Evolutionary conservation across 768 basidiomycete genomes (phyloP).

Genomic region (Lactifluus echinatus): DNA sequence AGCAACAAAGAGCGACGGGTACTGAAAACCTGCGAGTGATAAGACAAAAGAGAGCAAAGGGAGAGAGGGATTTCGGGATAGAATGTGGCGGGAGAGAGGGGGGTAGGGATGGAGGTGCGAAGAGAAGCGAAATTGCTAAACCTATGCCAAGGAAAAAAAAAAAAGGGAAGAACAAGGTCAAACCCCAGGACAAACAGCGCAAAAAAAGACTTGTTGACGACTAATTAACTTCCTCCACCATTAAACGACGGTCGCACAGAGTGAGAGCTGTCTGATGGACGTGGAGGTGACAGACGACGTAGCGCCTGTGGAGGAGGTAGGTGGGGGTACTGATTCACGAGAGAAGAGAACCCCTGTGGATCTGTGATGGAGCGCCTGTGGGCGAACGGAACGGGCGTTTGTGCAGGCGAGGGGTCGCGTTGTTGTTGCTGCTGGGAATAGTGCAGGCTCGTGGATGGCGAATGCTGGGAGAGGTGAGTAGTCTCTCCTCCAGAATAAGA

Average conservation of each 20-base stretch:
- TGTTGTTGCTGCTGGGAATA: conserved; percentile 27
- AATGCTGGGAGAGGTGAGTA: conserved; percentile 15
- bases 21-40: conserved; percentile 2
- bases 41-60: conserved; percentile 4
- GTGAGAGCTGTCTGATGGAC: conserved; percentile 12
- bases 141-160: background rate
- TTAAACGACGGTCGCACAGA: conserved; percentile 17
- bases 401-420: conserved; percentile 23
- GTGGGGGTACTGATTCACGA: conserved; percentile 40
- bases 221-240: conserved; percentile 9
- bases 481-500: conserved; percentile 32
- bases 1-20: conserved; percentile 12
- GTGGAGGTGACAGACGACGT: conserved; percentile 21
- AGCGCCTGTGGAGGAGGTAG: conserved; percentile 39
- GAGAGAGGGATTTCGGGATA: background rate
- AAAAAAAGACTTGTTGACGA: background rate
- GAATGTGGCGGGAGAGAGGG: background rate
- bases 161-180: background rate
- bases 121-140: background rate
- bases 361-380: conserved; percentile 53
- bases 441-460: conserved; percentile 30
- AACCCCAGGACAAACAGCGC: background rate
- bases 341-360: conserved; percentile 38
- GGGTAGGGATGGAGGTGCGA: too few species aligned
- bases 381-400: conserved; percentile 40